Evolutionary conservation across 805 yeast species (phyloP).

Genomic region (Brettanomyces sp.): DNA sequence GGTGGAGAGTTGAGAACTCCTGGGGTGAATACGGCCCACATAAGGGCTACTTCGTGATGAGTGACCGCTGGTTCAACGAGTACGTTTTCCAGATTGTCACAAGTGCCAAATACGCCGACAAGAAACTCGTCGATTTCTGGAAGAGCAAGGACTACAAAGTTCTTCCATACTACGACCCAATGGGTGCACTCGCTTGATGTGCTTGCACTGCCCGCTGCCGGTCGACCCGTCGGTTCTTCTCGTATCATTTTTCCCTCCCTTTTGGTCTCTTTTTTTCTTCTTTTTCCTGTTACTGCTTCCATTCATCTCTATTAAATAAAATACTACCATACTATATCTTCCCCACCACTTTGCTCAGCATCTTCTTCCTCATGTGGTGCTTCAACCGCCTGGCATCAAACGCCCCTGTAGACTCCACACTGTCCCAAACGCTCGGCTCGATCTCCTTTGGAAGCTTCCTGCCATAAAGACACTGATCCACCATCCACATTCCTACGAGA

Average conservation of each 20-base stretch:
- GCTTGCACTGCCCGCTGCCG: background rate
- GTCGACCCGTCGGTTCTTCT: background rate
- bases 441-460: slow-evolving; percentile 73
- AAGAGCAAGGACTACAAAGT: slow-evolving; percentile 38
- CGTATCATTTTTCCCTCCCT: background rate
- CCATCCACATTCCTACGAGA: slow-evolving; percentile 95
- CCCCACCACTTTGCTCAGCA: background rate
- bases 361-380: background rate
- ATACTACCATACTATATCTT: background rate
- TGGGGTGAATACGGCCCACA: slow-evolving; percentile 70
- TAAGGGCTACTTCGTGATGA: slow-evolving; percentile 65
- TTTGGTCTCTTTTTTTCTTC: background rate
- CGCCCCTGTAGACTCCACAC: slow-evolving; percentile 38
- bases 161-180: slow-evolving; percentile 67
- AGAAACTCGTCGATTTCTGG: slow-evolving; percentile 34
- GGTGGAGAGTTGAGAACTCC: slow-evolving; percentile 73
- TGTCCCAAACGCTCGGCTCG: slow-evolving; percentile 68
- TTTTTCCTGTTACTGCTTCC: background rate
- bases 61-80: slow-evolving; percentile 67
- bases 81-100: slow-evolving; percentile 64
- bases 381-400: background rate
- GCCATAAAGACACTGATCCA: slow-evolving; percentile 93
- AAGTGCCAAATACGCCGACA: slow-evolving; percentile 24
- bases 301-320: background rate
- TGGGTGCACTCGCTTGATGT: slow-evolving; percentile 57